phyloP scores from a whole-genome alignment of 2,329 filamentous ascomycete genomes.

The Epicoccum nigrum region DNA sequence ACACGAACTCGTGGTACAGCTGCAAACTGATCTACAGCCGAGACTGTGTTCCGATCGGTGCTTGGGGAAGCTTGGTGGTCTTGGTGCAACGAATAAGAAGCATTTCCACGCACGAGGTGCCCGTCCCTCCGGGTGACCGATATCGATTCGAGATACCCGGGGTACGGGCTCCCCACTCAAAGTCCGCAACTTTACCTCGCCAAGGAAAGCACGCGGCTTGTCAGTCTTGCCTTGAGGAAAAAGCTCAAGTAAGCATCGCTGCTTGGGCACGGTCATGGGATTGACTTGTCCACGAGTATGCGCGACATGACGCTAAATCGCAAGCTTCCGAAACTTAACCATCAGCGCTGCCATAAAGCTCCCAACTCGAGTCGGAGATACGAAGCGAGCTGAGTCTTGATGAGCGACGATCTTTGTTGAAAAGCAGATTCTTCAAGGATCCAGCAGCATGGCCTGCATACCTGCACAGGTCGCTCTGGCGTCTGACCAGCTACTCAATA shows the following conservation, averaged over 20 bases:
- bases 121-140: too few species aligned
- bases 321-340: background rate
- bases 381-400: too few species aligned
- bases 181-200: slow-evolving; percentile 8
- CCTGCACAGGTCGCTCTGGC: too few species aligned
- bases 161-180: slow-evolving; percentile 12
- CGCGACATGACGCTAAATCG: slow-evolving; percentile 1
- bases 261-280: background rate
- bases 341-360: background rate
- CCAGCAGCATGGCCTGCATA: too few species aligned
- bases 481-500: too few species aligned
- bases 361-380: background rate
- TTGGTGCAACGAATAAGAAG: background rate
- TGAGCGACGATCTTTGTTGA: too few species aligned
- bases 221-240: background rate
- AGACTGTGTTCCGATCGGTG: background rate
- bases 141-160: too few species aligned
- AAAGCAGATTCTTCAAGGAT: too few species aligned
- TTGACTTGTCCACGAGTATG: slow-evolving; percentile 1
- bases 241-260: background rate
- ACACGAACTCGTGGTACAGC: background rate
- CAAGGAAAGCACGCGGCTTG: background rate
- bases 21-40: background rate
- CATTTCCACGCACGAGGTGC: background rate
- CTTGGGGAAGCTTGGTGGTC: slow-evolving; percentile 6